Base-by-base conservation (phyloP, 2,329 filamentous ascomycete genomes). In the Botryotinia narcissicola region DNA sequence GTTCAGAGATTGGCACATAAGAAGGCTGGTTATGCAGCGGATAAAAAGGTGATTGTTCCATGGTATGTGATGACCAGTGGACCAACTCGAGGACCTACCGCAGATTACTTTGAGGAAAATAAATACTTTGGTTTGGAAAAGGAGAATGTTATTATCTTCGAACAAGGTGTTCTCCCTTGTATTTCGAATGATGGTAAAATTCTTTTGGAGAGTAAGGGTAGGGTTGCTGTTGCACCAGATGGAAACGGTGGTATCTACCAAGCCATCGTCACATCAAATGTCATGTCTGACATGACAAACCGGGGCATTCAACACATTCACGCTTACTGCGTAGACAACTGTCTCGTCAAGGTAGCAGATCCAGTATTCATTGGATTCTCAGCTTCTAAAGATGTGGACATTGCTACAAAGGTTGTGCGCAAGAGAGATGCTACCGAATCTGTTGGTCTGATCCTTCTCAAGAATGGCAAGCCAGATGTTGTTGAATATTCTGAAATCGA, bases 1-100 rank as follows among this genome's bases (percentile, higher is more conserved):
- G 85, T 97, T 14, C 93, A 98, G 84, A 84, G 90, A 79, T 86
- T 98, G 76, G 95, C 95, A 61, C 87, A 90, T 78, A 90, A 92
- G 82, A 90, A 91, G 81, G 86, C 89, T 71, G 88, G 88, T 73
- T 87, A 87, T 77, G 81, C 80, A 66, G 85, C 84, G 75, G 85
- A 85, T 67, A 86, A 85, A 72, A 86, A 85, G 72, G 89, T 90
- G 61, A 86, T 92, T 46, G 91, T 98, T 60, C 96, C 96, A 20
- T 99, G 96, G 96, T 99, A 99, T 84, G 94, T 99, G 83, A 99
- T 99, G 96, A 99, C 96, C 80, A 97, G 94, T 80, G 96, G 96
- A 7, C 96, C 96, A 63, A 99, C 96, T 12, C 90, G 95, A 78
- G 90, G 90, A 75, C 93, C 95, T 59, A 99, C 96, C n/a, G 93